phyloP scores from a whole-genome alignment of 2,329 filamentous ascomycete genomes.

The Penicillium thymicola region DNA sequence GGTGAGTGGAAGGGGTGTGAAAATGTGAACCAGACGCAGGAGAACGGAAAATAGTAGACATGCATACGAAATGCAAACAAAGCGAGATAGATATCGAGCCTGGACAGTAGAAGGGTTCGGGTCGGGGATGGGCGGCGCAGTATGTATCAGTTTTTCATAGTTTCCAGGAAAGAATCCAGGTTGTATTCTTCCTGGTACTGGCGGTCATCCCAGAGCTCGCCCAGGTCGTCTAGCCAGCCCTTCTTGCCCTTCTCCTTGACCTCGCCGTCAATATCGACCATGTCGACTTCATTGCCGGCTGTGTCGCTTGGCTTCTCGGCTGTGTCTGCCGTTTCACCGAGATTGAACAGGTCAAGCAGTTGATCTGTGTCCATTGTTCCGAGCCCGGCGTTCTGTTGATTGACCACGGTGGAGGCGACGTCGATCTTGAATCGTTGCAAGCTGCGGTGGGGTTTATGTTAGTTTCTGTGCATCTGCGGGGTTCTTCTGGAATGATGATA shows the following conservation, averaged over 20 bases:
- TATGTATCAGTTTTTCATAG: slow-evolving; percentile 63
- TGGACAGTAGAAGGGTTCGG: background rate
- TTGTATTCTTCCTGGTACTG: slow-evolving; percentile 99
- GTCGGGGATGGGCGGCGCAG: background rate
- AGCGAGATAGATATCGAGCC: background rate
- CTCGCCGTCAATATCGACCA: slow-evolving; percentile 91
- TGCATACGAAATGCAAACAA: background rate
- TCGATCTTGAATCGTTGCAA: slow-evolving; percentile 99
- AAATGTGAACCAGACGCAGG: background rate
- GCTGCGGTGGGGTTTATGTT: slow-evolving; percentile 45
- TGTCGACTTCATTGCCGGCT: slow-evolving; percentile 60
- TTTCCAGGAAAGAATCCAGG: slow-evolving; percentile 89
- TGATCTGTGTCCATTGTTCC: slow-evolving; percentile 98
- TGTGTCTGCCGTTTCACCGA: slow-evolving; percentile 65
- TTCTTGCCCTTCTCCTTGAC: slow-evolving; percentile 94
- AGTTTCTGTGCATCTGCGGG: slow-evolving; percentile 9
- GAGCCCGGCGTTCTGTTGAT: slow-evolving; percentile 95
- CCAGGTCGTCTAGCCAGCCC: slow-evolving; percentile 90
- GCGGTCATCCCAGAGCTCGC: slow-evolving; percentile 93
- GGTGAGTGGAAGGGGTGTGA: background rate
- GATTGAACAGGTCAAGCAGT: slow-evolving; percentile 92
- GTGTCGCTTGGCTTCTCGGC: slow-evolving; percentile 60
- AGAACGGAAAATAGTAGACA: background rate
- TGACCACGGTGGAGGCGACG: slow-evolving; percentile 95
- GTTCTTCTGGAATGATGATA: slow-evolving; percentile 11